phyloP scores from a whole-genome alignment of 2,329 filamentous ascomycete genomes.

The Microsporum ferrugineum region DNA sequence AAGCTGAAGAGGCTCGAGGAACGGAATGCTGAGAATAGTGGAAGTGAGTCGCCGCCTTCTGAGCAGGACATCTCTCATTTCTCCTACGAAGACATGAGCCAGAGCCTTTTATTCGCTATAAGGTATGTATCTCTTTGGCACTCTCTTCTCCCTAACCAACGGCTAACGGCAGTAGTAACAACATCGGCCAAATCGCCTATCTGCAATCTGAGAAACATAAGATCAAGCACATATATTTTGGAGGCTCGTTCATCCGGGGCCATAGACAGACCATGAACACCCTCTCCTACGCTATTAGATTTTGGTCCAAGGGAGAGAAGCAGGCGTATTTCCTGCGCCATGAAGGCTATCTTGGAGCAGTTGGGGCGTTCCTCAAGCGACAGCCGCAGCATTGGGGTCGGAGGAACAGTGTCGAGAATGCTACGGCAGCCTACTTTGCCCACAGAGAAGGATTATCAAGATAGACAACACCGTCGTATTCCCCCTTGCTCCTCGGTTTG shows the following conservation, averaged over 20 bases:
- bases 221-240: slow-evolving; percentile 90
- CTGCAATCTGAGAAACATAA: slow-evolving; percentile 93
- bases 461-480: neutral
- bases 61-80: slow-evolving; percentile 44
- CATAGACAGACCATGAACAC: slow-evolving; percentile 98
- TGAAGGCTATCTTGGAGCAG: slow-evolving; percentile 87
- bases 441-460: neutral
- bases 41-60: slow-evolving; percentile 25
- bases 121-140: slow-evolving; percentile 33
- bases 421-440: slow-evolving; percentile 19
- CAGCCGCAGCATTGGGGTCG: slow-evolving; percentile 88
- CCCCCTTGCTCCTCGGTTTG: neutral
- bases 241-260: slow-evolving; percentile 89
- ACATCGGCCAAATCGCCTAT: slow-evolving; percentile 95
- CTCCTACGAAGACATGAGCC: slow-evolving; percentile 70
- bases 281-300: slow-evolving; percentile 88
- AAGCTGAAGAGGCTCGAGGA: slow-evolving; percentile 82
- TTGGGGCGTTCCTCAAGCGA: slow-evolving; percentile 85
- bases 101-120: slow-evolving; percentile 85
- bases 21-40: slow-evolving; percentile 59
- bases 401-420: slow-evolving; percentile 59
- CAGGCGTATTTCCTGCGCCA: slow-evolving; percentile 93
- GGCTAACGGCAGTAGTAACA: slow-evolving; percentile 54
- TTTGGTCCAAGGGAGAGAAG: slow-evolving; percentile 89
- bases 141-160: neutral